These are phyloP conservation scores for Russula sp. DNA, from an alignment of 768 basidiomycete genomes.

Conservation along the genomic window DNA sequence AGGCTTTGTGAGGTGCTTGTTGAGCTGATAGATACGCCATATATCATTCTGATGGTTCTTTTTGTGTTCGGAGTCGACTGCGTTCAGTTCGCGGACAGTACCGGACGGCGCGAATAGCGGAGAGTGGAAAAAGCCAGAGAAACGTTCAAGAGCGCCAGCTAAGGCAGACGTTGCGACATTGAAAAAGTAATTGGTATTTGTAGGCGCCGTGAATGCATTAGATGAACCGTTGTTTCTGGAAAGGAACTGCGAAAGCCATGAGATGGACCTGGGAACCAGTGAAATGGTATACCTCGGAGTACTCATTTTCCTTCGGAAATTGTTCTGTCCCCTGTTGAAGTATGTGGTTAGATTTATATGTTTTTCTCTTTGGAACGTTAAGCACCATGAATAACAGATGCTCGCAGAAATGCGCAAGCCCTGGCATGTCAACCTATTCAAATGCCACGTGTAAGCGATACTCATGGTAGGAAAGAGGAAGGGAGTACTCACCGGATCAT, in stretches of 20 bases:
- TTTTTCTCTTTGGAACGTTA: not conserved
- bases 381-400: conserved; percentile 93
- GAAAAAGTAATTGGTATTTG: conserved; percentile 89
- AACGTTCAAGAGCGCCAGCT: conserved; percentile 68
- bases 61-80: conserved; percentile 96
- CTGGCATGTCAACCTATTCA: conserved; percentile 77
- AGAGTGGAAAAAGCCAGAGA: conserved; percentile 87
- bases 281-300: conserved; percentile 61
- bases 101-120: conserved; percentile 86
- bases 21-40: conserved; percentile 94
- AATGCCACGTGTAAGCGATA: not conserved
- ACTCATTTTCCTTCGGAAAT: conserved; percentile 92
- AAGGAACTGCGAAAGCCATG: conserved; percentile 50
- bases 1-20: conserved; percentile 75
- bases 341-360: not conserved
- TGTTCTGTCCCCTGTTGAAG: conserved; percentile 65
- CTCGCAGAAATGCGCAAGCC: conserved; percentile 93
- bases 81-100: conserved; percentile 86
- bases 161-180: conserved; percentile 63
- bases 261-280: conserved; percentile 10
- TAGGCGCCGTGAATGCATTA: conserved; percentile 91
- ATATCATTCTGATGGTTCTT: conserved; percentile 89
- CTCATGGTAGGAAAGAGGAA: not conserved
- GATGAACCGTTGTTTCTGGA: conserved; percentile 81
- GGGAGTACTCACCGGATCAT: conserved; percentile 71